Percentiles rank a stretch among this genome's conserved stretches.
These are phyloP conservation scores for Cercospora beticola DNA, from an alignment of 2,329 filamentous ascomycete genomes.

Conservation along the genomic window DNA sequence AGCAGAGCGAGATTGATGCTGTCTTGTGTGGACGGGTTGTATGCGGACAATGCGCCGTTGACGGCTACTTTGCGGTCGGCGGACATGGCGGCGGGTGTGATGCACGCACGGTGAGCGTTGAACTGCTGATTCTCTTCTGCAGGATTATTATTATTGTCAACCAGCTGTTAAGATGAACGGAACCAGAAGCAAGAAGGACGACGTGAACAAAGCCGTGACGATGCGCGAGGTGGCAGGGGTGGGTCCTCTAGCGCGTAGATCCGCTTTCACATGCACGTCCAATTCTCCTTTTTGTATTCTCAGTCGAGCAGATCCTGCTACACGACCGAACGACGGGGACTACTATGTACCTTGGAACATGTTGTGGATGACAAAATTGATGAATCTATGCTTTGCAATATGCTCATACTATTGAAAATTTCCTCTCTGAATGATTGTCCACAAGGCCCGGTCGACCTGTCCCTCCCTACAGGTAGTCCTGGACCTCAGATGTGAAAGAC, in stretches of 20 bases:
- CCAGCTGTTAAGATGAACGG: background rate
- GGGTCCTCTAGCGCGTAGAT: background rate
- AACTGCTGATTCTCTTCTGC: background rate
- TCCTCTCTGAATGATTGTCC: background rate
- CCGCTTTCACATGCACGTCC: background rate
- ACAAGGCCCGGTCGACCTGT: background rate
- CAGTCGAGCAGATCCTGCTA: background rate
- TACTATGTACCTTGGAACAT: background rate
- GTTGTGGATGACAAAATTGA: background rate
- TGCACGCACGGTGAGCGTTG: background rate
- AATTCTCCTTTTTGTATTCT: background rate
- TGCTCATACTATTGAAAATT: background rate
- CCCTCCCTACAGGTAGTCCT: background rate
- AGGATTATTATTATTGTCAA: background rate
- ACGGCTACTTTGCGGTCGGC: constrained; percentile 36
- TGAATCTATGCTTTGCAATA: background rate
- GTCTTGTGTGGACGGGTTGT: constrained; percentile 41
- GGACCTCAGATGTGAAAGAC: background rate
- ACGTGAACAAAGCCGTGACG: background rate
- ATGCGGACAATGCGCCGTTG: constrained; percentile 44
- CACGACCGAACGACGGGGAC: background rate
- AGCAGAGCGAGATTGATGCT: constrained; percentile 49
- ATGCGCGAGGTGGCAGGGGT: background rate
- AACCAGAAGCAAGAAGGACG: background rate
- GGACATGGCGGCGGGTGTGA: constrained; percentile 16